These are phyloP conservation scores for Moniliophthora roreri DNA, from an alignment of 1,284 basidiomycete genomes.

Conservation along the genomic window DNA sequence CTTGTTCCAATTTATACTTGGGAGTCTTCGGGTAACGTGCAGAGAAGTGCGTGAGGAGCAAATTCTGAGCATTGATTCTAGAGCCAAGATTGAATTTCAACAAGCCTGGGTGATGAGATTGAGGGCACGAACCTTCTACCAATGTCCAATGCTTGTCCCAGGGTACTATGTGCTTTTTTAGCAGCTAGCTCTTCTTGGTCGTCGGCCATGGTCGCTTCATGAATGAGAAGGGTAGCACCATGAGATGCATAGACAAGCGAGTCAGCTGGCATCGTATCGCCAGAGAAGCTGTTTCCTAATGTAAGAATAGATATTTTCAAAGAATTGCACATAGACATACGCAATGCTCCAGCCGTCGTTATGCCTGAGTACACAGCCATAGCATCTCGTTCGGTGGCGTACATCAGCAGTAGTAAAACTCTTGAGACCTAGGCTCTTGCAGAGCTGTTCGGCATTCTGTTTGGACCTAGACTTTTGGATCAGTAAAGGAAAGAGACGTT, in stretches of 20 bases:
- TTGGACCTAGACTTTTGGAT: conserved; percentile 33
- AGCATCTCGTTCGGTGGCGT: conserved; percentile 70
- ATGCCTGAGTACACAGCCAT: conserved; percentile 71
- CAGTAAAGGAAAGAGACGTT: background rate
- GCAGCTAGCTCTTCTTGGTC: conserved; percentile 72
- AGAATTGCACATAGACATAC: conserved; percentile 44
- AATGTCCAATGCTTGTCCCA: conserved; percentile 83
- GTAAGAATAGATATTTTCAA: conserved; percentile 11
- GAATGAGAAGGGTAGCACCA: conserved; percentile 82
- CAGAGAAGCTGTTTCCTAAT: conserved; percentile 66
- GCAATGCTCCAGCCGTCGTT: conserved; percentile 79
- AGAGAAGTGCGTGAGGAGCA: conserved; percentile 94
- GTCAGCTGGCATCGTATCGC: conserved; percentile 83
- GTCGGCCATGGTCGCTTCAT: conserved; percentile 91
- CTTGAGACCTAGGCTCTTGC: conserved; percentile 49
- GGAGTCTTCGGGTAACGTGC: conserved; percentile 91
- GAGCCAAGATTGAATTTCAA: background rate
- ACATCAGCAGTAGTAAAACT: conserved; percentile 69
- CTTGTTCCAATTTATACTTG: conserved; percentile 19
- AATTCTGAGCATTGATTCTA: conserved; percentile 82
- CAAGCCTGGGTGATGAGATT: background rate
- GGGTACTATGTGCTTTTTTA: conserved; percentile 86
- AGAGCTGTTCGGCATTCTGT: conserved; percentile 40
- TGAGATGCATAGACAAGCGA: conserved; percentile 67
- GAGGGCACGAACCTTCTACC: conserved; percentile 54